Evolutionary conservation across 2,329 filamentous ascomycete species (phyloP).

Genomic region (Colletotrichum siamense): DNA sequence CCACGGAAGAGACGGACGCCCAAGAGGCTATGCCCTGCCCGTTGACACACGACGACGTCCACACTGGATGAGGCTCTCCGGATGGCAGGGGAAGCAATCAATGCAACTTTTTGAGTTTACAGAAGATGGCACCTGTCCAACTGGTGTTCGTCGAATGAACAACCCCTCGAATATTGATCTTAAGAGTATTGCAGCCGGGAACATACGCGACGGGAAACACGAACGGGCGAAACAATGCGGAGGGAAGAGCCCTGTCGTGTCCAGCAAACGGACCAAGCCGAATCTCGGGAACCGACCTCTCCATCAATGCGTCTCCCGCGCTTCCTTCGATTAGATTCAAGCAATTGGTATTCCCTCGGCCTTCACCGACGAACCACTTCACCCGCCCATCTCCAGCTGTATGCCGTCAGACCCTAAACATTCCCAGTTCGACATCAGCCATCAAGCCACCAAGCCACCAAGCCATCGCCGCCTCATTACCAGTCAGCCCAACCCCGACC

Average conservation of each 20-base stretch:
- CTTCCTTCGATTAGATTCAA: neutral
- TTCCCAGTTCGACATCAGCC: neutral
- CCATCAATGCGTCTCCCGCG: neutral
- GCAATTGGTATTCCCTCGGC: neutral
- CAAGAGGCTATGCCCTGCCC: neutral
- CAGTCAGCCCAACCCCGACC: slow-evolving; percentile 11
- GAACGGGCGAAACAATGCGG: neutral
- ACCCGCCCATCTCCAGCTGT: neutral
- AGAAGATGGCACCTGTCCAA: neutral
- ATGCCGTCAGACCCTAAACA: neutral
- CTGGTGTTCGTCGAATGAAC: neutral
- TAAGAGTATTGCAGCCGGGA: neutral
- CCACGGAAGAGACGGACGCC: neutral
- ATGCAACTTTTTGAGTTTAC: neutral
- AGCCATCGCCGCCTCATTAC: neutral
- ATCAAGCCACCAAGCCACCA: neutral
- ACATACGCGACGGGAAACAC: neutral
- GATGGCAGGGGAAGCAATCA: neutral
- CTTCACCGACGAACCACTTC: neutral
- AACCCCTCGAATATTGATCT: neutral
- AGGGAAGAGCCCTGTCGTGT: neutral
- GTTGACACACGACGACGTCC: neutral
- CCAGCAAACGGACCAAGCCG: neutral
- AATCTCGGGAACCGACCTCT: neutral
- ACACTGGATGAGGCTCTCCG: neutral